Evolutionary conservation across 2,329 filamentous ascomycete species (phyloP), one percentile per base, ranked within the genome.

Genomic region (Colletotrichum lentis): DNA sequence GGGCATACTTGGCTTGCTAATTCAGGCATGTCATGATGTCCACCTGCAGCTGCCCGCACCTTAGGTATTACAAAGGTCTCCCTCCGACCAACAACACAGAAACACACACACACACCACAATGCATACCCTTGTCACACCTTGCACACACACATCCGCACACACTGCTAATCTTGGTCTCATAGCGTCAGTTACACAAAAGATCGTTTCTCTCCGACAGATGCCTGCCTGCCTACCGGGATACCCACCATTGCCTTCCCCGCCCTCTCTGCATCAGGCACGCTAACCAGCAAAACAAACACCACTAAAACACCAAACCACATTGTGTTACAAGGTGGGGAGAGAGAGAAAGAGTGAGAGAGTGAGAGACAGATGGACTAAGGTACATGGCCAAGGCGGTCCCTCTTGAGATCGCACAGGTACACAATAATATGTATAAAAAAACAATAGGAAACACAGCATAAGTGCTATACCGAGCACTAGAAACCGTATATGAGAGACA

Each of bases 141-240:
- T 31, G 31, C n/a, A 27, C 8, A 57, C 54, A 56, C 31, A 3
- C n/a, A 39, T 43, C 50, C 27, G 44, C 39, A 56, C 60, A 62
- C 60, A 12, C 58, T 39, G 31, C 22, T 53, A 35, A 22, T 16
- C 27, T 22, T 43, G 37, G 16, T 44, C 37, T 52, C 54, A 24
- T 66, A 69, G 62, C 62, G 57, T 52, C 41, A 56, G 57, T 67
- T 61, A 54, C 67, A 69, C 67, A 69, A 35, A 35, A 69, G 46
- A 56, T 62, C 46, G 16, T 57, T 53, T 57, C 39, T 57, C 35
- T 57, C 59, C 53, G 39, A 64, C 31, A 12, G 43, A 35, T 31
- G 31, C 44, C 16, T 35, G n/a, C 31, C 11, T 27, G 16, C 22
- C 22, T 54, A 11, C 16, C 10, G 2, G 20, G 3, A 39, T 14